phyloP scores from a whole-genome alignment of 2,329 filamentous ascomycete genomes.

The Xenoacremonium recifei region DNA sequence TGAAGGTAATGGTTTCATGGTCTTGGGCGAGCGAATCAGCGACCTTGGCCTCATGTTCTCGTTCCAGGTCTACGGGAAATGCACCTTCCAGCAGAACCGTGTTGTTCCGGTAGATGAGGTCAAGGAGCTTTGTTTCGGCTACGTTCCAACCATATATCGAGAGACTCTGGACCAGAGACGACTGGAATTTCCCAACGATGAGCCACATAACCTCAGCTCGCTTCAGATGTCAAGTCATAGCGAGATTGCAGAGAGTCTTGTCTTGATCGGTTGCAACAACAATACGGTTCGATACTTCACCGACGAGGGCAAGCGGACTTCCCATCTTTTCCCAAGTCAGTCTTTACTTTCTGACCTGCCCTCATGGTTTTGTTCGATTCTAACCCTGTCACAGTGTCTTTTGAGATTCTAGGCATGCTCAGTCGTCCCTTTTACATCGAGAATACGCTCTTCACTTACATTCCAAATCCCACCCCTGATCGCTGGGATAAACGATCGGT shows the following conservation, averaged over 20 bases:
- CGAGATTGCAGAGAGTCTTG: constrained; percentile 52
- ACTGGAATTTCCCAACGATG: constrained; percentile 37
- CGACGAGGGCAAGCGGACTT: constrained; percentile 36
- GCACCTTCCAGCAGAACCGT: constrained; percentile 46
- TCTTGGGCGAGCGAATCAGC: constrained; percentile 43
- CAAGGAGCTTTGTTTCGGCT: constrained; percentile 56
- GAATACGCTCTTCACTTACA: constrained; percentile 49
- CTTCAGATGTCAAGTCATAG: constrained; percentile 48
- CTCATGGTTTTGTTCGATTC: neutral
- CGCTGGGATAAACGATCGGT: constrained; percentile 53
- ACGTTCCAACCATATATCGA: constrained; percentile 53
- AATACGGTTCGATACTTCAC: constrained; percentile 47
- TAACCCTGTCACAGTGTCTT: constrained; percentile 44
- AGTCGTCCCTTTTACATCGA: constrained; percentile 48
- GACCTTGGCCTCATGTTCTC: constrained; percentile 56
- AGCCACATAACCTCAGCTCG: constrained; percentile 39
- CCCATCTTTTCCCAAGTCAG: constrained; percentile 51
- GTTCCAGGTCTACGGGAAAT: constrained; percentile 50
- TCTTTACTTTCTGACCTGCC: neutral
- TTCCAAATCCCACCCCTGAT: constrained; percentile 57
- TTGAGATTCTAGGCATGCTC: constrained; percentile 60
- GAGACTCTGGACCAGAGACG: constrained; percentile 38
- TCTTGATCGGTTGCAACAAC: constrained; percentile 52
- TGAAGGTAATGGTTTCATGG: constrained; percentile 54
- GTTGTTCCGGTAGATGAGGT: constrained; percentile 52